A percentile compares a stretch with the other conserved stretches of the same genome.
phyloP scores from a whole-genome alignment of 116 monocot genomes.

The Iris pallida region DNA sequence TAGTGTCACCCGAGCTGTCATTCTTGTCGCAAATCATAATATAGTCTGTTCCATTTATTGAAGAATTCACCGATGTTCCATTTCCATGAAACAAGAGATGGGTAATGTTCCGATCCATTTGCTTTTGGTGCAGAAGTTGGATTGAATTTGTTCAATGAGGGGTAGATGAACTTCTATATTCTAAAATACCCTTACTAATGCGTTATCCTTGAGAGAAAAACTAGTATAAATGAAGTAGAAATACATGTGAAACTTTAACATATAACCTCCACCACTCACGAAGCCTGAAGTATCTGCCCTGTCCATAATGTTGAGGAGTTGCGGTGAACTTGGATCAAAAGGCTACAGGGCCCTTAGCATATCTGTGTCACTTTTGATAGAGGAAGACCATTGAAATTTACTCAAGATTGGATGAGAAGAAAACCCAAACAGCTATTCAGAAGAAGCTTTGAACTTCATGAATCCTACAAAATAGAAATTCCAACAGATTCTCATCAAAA shows the following conservation, averaged over 20 bases:
- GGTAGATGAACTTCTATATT: neutral
- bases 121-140: neutral
- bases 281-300: conserved; percentile 18
- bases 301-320: conserved; percentile 1
- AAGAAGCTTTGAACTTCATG: neutral
- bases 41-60: conserved; percentile 11
- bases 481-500: too few relatives aligned
- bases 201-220: neutral
- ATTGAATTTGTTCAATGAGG: neutral
- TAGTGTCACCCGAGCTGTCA: conserved; percentile 20
- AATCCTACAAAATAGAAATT: neutral
- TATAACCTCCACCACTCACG: conserved; percentile 15
- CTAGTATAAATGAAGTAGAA: neutral
- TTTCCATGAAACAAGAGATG: conserved; percentile 1
- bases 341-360: neutral
- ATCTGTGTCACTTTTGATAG: neutral
- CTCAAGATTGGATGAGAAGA: neutral
- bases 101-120: neutral
- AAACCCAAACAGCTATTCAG: neutral
- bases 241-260: neutral
- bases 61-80: neutral
- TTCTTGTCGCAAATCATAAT: conserved; percentile 8
- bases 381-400: neutral
- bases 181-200: neutral
- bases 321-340: neutral